Percentiles rank a stretch among this genome's conserved stretches.
phyloP scores from a whole-genome alignment of 148 eudicot species.

The Mesembryanthemum crystallinum region DNA sequence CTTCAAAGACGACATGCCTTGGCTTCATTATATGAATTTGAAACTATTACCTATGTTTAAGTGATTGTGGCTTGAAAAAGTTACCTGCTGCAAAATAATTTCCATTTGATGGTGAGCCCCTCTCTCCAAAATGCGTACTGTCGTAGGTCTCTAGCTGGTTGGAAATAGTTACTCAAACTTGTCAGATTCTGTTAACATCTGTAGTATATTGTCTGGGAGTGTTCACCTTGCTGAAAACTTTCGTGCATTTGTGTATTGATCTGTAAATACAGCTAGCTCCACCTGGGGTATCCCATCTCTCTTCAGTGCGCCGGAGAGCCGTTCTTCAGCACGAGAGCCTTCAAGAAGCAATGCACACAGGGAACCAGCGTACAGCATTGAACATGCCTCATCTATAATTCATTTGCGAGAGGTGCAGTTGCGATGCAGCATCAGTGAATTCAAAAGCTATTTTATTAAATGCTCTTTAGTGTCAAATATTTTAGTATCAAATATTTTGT shows the following conservation, averaged over 20 bases:
- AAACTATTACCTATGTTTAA: background rate
- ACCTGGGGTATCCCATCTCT: constrained; percentile 49
- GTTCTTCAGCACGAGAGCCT: constrained; percentile 28
- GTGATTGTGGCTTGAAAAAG: background rate
- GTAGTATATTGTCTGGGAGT: background rate
- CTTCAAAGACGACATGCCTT: background rate
- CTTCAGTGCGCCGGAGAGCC: constrained; percentile 39
- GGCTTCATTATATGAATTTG: constrained; percentile 4
- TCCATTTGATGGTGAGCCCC: background rate
- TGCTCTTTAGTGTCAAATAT: background rate
- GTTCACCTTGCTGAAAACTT: background rate
- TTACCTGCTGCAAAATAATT: background rate
- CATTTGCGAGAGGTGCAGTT: constrained; percentile 45
- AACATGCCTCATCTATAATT: constrained; percentile 33
- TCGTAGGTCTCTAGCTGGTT: background rate
- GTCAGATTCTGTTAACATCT: background rate
- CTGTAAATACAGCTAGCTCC: constrained; percentile 28
- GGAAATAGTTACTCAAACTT: background rate
- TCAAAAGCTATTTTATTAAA: background rate
- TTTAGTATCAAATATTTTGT: background rate
- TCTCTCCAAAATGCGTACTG: background rate
- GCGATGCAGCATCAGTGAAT: background rate
- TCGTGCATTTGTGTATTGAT: constrained; percentile 11
- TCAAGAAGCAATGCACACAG: constrained; percentile 28
- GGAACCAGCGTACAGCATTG: constrained; percentile 37